Percentiles rank a stretch among this genome's conserved stretches.
Conservation (phyloP, 257 asterid genomes). For the Nicotiana benthamiana region DNA sequence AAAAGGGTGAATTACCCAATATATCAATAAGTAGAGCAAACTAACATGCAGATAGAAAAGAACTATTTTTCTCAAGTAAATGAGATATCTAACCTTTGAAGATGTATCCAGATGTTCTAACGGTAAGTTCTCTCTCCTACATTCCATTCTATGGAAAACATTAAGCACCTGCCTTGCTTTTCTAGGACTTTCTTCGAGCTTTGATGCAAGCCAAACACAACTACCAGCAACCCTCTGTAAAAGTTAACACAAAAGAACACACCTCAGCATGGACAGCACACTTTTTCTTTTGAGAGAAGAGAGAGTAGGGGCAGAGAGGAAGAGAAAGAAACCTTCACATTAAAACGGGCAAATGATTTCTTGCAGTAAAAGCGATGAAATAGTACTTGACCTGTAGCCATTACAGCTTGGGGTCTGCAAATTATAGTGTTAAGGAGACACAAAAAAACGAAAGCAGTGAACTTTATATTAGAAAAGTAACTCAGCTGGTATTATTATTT, state of each 20-base stretch:
- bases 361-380: constrained; percentile 96
- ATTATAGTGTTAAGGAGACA: constrained; percentile 41
- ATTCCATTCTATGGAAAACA: constrained; percentile 94
- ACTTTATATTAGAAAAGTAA: neutral
- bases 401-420: constrained; percentile 92
- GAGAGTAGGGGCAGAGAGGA: neutral
- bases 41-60: neutral
- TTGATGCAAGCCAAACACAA: constrained; percentile 98
- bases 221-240: constrained; percentile 91
- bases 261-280: constrained; percentile 13
- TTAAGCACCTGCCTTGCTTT: constrained; percentile 80
- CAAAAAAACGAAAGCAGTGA: neutral
- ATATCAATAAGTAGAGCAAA: neutral
- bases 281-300: neutral
- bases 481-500: neutral
- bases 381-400: constrained; percentile 95
- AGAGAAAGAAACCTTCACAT: constrained; percentile 60
- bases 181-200: constrained; percentile 93
- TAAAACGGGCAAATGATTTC: constrained; percentile 81
- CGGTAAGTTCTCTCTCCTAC: constrained; percentile 87
- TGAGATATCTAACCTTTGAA: constrained; percentile 48
- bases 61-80: neutral
- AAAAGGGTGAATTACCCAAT: neutral
- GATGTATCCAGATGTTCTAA: constrained; percentile 68
- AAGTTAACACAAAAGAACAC: constrained; percentile 6